Evolutionary conservation across 1,284 basidiomycete species (phyloP).

Genomic region (Cutaneotrichosporon spelunceum): DNA sequence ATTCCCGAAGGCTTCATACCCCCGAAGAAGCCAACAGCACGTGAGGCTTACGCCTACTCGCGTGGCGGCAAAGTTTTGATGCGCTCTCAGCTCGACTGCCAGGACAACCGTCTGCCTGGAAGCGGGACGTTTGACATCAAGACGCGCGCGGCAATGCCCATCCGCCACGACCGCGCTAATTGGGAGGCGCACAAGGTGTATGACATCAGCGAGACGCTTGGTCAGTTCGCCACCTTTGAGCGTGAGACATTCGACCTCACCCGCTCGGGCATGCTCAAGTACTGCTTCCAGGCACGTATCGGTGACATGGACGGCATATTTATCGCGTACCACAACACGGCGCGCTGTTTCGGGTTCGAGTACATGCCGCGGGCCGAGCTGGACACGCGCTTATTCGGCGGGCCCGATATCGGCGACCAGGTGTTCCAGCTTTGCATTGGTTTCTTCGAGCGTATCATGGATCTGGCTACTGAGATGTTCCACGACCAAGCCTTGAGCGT

Average conservation of each 20-base stretch:
- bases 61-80: conserved; percentile 68
- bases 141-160: conserved; percentile 79
- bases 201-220: conserved; percentile 62
- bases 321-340: conserved; percentile 91
- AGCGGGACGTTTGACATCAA: conserved; percentile 95
- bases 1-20: conserved; percentile 48
- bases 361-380: conserved; percentile 83
- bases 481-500: conserved; percentile 55
- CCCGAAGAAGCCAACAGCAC: conserved; percentile 50
- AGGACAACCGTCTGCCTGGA: conserved; percentile 75
- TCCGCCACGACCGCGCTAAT: conserved; percentile 83
- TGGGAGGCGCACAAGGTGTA: conserved; percentile 78
- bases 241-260: conserved; percentile 89
- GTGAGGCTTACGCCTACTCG: conserved; percentile 77
- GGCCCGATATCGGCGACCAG: conserved; percentile 61
- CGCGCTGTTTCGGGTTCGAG: conserved; percentile 87
- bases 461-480: conserved; percentile 63
- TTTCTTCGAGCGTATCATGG: conserved; percentile 68
- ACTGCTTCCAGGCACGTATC: conserved; percentile 91
- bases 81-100: conserved; percentile 92
- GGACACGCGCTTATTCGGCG: conserved; percentile 76
- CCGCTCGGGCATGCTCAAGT: conserved; percentile 91
- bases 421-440: conserved; percentile 74
- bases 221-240: conserved; percentile 72
- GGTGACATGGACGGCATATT: conserved; percentile 97